phyloP scores from a whole-genome alignment of 1,284 basidiomycete species.

The Ganoderma lucidum region DNA sequence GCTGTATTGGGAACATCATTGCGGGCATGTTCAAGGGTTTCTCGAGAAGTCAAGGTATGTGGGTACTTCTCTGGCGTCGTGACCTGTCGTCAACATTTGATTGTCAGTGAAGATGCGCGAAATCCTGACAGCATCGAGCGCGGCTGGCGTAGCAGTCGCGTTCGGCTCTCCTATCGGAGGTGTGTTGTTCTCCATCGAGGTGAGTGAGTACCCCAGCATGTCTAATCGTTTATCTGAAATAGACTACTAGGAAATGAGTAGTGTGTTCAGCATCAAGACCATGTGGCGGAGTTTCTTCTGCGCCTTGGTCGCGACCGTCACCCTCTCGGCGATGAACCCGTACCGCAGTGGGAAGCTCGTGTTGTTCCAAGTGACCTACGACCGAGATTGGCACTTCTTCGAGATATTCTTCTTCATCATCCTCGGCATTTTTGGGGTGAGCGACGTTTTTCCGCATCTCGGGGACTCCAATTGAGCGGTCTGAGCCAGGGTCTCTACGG shows the following conservation, averaged over 20 bases:
- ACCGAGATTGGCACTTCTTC: slow-evolving; percentile 99
- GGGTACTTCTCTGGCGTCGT: background rate
- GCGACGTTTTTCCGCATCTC: slow-evolving; percentile 35
- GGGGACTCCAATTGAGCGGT: background rate
- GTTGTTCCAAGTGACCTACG: slow-evolving; percentile 93
- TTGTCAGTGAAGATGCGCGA: slow-evolving; percentile 91
- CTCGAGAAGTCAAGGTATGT: slow-evolving; percentile 83
- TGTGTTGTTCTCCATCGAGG: slow-evolving; percentile 92
- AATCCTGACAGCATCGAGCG: slow-evolving; percentile 94
- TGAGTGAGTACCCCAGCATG: slow-evolving; percentile 36
- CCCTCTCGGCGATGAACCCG: slow-evolving; percentile 95
- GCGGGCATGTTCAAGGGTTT: slow-evolving; percentile 86
- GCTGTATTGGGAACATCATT: slow-evolving; percentile 91
- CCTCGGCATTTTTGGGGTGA: slow-evolving; percentile 93
- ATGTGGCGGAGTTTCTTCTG: slow-evolving; percentile 99
- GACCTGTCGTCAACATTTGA: slow-evolving; percentile 5
- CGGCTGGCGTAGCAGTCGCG: slow-evolving; percentile 95
- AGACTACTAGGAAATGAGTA: slow-evolving; percentile 91
- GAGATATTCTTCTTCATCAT: slow-evolving; percentile 97
- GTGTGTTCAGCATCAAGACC: slow-evolving; percentile 94
- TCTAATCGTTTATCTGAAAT: background rate
- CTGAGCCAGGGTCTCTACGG: slow-evolving; percentile 89
- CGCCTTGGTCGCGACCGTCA: slow-evolving; percentile 95
- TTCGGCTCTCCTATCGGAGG: slow-evolving; percentile 99
- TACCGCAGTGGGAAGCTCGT: slow-evolving; percentile 98